Evolutionary conservation across 257 asterid genomes (phyloP).

Genomic region (Datura wrightii): DNA sequence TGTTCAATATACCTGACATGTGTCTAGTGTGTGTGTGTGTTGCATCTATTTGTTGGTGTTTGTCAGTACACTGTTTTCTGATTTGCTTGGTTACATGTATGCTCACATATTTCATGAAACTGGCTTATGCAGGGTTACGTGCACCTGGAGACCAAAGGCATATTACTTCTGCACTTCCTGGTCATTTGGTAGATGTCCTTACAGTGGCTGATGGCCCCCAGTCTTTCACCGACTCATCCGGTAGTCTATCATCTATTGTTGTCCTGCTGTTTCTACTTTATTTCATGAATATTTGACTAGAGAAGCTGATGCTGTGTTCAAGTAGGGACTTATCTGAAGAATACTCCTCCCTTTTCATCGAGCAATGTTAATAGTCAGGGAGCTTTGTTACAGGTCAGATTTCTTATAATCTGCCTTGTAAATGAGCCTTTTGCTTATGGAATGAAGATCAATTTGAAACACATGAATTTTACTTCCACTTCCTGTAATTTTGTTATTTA

Average conservation of each 20-base stretch:
- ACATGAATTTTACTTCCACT: constrained; percentile 8
- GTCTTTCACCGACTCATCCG: constrained; percentile 75
- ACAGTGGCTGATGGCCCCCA: constrained; percentile 56
- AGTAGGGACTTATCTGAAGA: constrained; percentile 83
- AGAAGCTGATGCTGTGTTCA: constrained; percentile 31
- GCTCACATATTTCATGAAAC: constrained; percentile 22
- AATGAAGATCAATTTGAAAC: not conserved
- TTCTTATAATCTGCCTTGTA: constrained; percentile 32
- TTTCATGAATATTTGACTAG: constrained; percentile 20
- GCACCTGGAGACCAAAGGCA: constrained; percentile 87
- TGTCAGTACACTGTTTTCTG: not conserved
- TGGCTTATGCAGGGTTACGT: constrained; percentile 65
- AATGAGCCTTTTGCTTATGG: constrained; percentile 5
- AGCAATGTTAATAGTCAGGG: constrained; percentile 67
- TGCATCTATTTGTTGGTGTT: constrained; percentile 1
- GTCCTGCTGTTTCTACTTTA: constrained; percentile 21
- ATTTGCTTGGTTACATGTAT: not conserved
- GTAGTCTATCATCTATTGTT: constrained; percentile 43
- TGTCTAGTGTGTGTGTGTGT: constrained; percentile 22
- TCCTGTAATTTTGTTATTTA: not conserved
- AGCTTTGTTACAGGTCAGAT: constrained; percentile 68
- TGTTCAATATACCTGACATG: not conserved
- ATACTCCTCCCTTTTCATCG: constrained; percentile 80
- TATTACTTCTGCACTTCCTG: constrained; percentile 78
- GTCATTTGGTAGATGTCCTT: constrained; percentile 83